Conservation (phyloP, 345 rosid genomes). For the Acer negundo region DNA sequence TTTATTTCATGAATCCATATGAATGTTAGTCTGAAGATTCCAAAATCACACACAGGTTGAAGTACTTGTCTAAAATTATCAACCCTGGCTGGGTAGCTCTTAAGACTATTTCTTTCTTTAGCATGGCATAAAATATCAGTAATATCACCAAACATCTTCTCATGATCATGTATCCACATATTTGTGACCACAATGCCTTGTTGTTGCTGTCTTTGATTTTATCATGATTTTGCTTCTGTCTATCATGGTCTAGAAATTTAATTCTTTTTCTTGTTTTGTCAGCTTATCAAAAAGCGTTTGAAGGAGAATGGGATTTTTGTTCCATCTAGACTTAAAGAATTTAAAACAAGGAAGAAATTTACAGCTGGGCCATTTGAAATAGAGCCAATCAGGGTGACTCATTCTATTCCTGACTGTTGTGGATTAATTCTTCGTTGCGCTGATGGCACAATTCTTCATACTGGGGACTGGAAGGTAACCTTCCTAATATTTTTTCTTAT, state of each 20-base stretch:
- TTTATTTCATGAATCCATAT: background rate
- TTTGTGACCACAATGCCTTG: background rate
- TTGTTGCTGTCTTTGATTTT: conserved; percentile 2
- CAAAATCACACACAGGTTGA: conserved; percentile 16
- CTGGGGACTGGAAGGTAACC: conserved; percentile 98
- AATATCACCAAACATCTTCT: background rate
- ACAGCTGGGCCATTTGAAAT: conserved; percentile 96
- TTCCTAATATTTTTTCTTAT: conserved; percentile 3
- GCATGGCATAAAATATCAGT: background rate
- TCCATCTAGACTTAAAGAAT: conserved; percentile 85
- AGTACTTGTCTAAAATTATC: background rate
- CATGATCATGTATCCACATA: background rate
- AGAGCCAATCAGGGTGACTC: conserved; percentile 95
- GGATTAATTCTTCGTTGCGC: conserved; percentile 93
- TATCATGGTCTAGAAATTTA: conserved; percentile 9
- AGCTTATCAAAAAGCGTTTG: conserved; percentile 93
- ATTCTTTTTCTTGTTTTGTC: conserved; percentile 25
- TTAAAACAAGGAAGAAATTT: conserved; percentile 68
- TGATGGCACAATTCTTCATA: conserved; percentile 98
- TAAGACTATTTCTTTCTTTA: conserved; percentile 12
- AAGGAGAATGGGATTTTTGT: conserved; percentile 94
- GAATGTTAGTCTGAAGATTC: conserved; percentile 10
- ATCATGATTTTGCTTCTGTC: conserved; percentile 3
- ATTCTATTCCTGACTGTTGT: conserved; percentile 98
- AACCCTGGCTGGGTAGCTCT: conserved; percentile 6